Evolutionary conservation across 129 eudicot genomes (phyloP).

Genomic region (Escallonia herrerae): DNA sequence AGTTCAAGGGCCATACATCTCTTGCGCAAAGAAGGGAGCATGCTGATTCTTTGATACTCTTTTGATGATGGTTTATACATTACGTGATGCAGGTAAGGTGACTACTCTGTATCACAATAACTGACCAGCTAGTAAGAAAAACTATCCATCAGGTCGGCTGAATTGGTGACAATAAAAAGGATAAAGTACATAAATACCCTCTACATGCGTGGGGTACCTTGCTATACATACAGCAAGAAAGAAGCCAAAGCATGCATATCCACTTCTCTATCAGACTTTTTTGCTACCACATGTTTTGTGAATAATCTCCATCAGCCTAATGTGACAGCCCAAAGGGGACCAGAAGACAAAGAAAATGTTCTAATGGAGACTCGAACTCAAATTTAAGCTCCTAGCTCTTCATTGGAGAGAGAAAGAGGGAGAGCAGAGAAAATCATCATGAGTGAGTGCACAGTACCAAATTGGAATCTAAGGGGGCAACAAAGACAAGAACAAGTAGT

Average conservation of each 20-base stretch:
- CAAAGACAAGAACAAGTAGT: conserved; percentile 2
- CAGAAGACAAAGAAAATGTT: not conserved
- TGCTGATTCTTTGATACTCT: too few relatives aligned
- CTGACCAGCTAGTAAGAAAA: not conserved
- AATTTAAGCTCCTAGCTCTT: not conserved
- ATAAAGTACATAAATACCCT: conserved; percentile 1
- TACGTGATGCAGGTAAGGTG: not conserved
- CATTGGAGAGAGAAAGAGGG: not conserved
- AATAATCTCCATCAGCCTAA: conserved; percentile 10
- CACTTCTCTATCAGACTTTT: conserved; percentile 3
- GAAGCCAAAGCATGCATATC: not conserved
- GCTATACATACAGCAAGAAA: not conserved
- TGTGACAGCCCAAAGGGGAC: conserved; percentile 14
- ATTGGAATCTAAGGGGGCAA: not conserved
- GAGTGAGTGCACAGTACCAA: conserved; percentile 11
- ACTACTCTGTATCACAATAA: not conserved
- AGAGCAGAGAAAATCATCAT: not conserved
- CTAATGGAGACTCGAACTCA: conserved; percentile 5
- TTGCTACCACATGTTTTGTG: conserved; percentile 12
- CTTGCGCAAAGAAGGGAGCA: too few relatives aligned
- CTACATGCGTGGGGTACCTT: not conserved
- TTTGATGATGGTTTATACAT: not conserved
- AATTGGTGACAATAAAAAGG: conserved; percentile 1
- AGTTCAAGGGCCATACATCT: too few relatives aligned
- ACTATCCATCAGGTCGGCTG: too few relatives aligned